Percentiles rank a stretch among this genome's conserved stretches.
Conservation (phyloP, 306 rosid species). For the Medicago lupulina region DNA sequence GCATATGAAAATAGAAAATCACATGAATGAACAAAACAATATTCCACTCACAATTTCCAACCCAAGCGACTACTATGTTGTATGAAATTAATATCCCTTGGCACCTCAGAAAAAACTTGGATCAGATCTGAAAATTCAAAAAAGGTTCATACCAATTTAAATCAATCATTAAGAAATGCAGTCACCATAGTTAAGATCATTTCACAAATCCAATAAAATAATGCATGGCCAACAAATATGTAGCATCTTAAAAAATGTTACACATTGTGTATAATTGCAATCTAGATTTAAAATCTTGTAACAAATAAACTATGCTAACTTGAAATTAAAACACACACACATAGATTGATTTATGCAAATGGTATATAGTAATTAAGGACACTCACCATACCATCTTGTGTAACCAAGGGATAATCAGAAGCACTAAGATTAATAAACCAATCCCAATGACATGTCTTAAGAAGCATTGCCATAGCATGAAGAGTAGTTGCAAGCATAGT, state of each 20-base stretch:
- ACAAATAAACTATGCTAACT: background rate
- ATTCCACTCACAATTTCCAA: constrained; percentile 71
- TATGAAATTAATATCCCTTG: constrained; percentile 79
- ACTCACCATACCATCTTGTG: constrained; percentile 99
- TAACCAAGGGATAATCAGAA: constrained; percentile 83
- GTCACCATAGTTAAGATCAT: background rate
- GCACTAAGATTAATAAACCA: constrained; percentile 98
- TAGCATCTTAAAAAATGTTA: too few relatives aligned
- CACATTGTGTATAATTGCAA: background rate
- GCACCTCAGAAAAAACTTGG: constrained; percentile 73
- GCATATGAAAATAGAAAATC: constrained; percentile 6
- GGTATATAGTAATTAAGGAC: constrained; percentile 35
- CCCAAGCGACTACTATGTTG: constrained; percentile 89
- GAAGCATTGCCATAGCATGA: constrained; percentile 79
- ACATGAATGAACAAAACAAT: background rate
- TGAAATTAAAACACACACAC: background rate
- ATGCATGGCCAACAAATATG: too few relatives aligned
- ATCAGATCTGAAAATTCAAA: constrained; percentile 70
- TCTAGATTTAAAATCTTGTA: background rate
- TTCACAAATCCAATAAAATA: background rate
- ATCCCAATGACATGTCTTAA: constrained; percentile 74
- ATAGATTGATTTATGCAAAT: background rate
- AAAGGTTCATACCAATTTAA: constrained; percentile 15
- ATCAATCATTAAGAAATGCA: background rate
- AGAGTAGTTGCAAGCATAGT: constrained; percentile 96